These are phyloP conservation scores for Cryptococcus sp. DNA, from an alignment of 1,284 basidiomycete genomes.

Conservation along the genomic window DNA sequence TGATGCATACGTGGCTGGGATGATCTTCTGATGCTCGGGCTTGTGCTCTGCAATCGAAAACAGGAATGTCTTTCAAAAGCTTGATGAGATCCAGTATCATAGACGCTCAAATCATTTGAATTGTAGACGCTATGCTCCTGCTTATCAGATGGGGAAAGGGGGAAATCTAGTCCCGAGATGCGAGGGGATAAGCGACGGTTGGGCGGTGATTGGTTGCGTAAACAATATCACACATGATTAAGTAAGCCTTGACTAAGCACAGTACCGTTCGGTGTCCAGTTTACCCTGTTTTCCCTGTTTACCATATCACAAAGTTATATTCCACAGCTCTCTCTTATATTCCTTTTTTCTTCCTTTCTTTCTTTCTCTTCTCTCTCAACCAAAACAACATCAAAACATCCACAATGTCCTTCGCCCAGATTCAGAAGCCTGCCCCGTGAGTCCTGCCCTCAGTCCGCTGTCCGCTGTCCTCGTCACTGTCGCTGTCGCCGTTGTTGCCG, in stretches of 20 bases:
- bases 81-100: too few relatives aligned
- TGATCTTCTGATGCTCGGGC: too few relatives aligned
- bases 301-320: not conserved
- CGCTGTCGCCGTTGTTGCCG: too few relatives aligned
- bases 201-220: too few relatives aligned
- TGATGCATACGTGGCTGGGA: too few relatives aligned
- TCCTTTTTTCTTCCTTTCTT: not conserved
- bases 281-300: too few relatives aligned
- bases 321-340: not conserved
- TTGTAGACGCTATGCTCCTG: not conserved
- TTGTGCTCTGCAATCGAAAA: too few relatives aligned
- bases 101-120: not conserved
- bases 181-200: not conserved
- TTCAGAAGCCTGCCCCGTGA: conserved; percentile 52
- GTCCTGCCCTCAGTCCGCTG: conserved; percentile 12
- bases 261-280: too few relatives aligned
- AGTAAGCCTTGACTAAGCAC: too few relatives aligned
- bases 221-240: too few relatives aligned
- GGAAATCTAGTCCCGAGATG: not conserved
- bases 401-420: conserved; percentile 32
- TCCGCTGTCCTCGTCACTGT: too few relatives aligned
- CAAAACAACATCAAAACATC: conserved; percentile 8
- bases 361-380: not conserved
- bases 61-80: too few relatives aligned
- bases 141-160: not conserved